These are phyloP conservation scores for Phanerodontia chrysosporium DNA, from an alignment of 768 basidiomycete species.

Conservation along the genomic window DNA sequence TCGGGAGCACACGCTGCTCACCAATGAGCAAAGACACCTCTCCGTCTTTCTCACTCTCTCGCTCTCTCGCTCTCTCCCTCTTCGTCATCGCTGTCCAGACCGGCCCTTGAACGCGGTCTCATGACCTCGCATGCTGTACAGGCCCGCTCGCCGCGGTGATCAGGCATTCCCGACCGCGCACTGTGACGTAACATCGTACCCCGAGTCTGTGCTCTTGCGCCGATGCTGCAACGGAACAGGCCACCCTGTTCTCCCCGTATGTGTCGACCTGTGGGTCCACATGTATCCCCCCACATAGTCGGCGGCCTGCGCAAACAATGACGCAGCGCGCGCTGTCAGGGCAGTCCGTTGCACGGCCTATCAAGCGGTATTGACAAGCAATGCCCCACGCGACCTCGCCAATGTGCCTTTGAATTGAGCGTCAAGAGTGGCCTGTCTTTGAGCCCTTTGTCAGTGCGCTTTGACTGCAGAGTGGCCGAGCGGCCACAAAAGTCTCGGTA, in stretches of 20 bases:
- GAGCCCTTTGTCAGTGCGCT: background rate
- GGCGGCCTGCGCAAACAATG: background rate
- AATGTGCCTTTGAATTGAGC: background rate
- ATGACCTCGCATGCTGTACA: background rate
- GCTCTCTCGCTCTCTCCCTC: too few relatives aligned
- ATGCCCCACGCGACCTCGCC: background rate
- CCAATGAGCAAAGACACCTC: too few relatives aligned
- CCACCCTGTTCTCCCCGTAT: background rate
- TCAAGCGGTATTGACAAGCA: background rate
- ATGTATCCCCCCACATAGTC: background rate
- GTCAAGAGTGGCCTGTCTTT: background rate
- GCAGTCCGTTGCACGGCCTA: background rate
- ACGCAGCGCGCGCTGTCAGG: background rate
- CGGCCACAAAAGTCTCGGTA: background rate
- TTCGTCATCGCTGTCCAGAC: background rate
- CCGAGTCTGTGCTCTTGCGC: background rate
- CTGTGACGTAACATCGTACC: background rate
- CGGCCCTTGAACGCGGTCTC: too few relatives aligned
- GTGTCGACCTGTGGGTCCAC: slow-evolving; percentile 6
- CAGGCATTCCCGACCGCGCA: background rate
- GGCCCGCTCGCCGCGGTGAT: background rate
- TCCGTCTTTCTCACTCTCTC: too few relatives aligned
- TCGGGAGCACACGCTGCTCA: too few relatives aligned
- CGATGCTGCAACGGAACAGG: background rate
- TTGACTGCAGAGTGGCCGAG: background rate